Base-by-base conservation (phyloP, 352 stramenopile species). In the Hyphochytrium catenoides region DNA sequence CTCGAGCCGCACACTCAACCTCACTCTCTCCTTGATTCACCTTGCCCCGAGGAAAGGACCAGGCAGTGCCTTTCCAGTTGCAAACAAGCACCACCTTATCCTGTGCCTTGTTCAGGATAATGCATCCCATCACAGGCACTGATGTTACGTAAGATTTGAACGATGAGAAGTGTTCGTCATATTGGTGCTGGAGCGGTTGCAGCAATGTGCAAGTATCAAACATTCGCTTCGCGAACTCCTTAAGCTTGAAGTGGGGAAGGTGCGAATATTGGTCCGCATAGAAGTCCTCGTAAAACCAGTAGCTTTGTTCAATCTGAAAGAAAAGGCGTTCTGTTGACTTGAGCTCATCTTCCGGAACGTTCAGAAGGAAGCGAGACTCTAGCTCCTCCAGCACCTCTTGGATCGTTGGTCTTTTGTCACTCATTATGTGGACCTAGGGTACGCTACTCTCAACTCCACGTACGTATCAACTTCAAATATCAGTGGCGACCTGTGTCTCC, bases 211-310 rank as follows among this genome's bases (percentile, higher is more conserved):
- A 90, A 47, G 88, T 79, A 31, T 68, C 52, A 52, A 95, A 95
- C 57, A 95, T 74, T 33, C 74, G 62, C n/a, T 64, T 53, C 19
- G 74, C 71, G 48, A 95, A 95, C 34, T 86, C 71, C 45, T 92
- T 79, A n/a, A 94, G 50, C 47, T 88, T 85, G 42, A 91, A 74
- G 30, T 90, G 61, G 37, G 76, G 74, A 36, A 94, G 43, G 45
- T 69, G 52, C 35, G 59, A 52, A 32, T 75, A 57, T 34, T 68
- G 54, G 54, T 95, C 83, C 46, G 78, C 84, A 50, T 92, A 88
- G 48, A 92, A 90, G 54, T 95, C 83, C 48, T 94, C 81, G 56
- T 95, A 95, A 57, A 93, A 95, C 83, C 83, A 95, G 49, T 81
- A 94, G 41, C 77, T 90, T 57, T 95, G 83, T 56, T 95, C 83